Conservation (phyloP, 164 flowering plant species). For the Aristolochia californica region DNA sequence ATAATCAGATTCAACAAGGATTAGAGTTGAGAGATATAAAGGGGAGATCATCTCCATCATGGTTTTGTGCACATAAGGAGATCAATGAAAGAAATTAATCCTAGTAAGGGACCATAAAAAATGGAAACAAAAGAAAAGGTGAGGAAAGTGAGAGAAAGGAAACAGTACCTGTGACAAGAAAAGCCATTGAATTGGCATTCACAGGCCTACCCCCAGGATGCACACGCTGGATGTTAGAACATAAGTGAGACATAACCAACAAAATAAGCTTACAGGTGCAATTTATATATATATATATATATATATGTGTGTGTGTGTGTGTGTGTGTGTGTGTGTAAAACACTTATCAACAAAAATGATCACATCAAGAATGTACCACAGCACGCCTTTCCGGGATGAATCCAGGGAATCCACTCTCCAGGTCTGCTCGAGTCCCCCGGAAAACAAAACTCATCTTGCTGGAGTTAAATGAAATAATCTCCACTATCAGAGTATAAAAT, state of each 20-base stretch:
- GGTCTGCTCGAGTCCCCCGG: constrained; percentile 63
- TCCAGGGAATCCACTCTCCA: constrained; percentile 67
- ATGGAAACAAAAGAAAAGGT: not conserved
- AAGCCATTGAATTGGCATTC: constrained; percentile 69
- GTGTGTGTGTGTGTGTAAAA: no score
- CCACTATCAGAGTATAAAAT: not conserved
- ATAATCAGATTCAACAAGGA: constrained; percentile 4
- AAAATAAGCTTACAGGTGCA: no score
- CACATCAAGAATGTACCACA: constrained; percentile 33
- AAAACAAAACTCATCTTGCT: constrained; percentile 66
- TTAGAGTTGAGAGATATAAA: constrained; percentile 1
- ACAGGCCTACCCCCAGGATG: constrained; percentile 58
- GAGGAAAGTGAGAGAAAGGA: not conserved
- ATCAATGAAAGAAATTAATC: not conserved
- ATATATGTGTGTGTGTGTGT: no score
- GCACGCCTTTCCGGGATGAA: constrained; percentile 65
- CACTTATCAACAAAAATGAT: not conserved
- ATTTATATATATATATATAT: no score
- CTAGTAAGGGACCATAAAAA: no score
- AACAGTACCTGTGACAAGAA: constrained; percentile 68
- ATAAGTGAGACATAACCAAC: not conserved
- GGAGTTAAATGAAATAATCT: not conserved
- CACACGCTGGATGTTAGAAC: constrained; percentile 39
- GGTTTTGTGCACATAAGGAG: no score
- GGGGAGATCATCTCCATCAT: not conserved